Evolutionary conservation across 1,139 yeast species (phyloP).

Genomic region (Kurtzmaniella quercitrusa): DNA sequence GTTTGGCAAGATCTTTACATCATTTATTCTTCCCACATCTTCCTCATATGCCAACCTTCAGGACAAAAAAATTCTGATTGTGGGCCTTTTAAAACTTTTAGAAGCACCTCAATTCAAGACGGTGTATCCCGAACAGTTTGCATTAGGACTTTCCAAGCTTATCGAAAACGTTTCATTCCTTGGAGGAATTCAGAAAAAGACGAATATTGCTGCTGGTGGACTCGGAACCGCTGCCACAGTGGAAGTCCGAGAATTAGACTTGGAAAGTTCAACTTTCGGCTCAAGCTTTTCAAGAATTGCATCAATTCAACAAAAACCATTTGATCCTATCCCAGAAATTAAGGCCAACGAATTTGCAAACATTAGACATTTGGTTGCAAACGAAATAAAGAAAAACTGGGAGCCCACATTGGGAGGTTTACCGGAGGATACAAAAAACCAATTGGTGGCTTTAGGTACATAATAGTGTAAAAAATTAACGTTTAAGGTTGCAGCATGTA

Average conservation of each 20-base stretch:
- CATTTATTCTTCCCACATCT: slow-evolving; percentile 67
- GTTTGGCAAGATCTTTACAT: slow-evolving; percentile 60
- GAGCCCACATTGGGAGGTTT: slow-evolving; percentile 29
- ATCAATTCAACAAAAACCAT: slow-evolving; percentile 54
- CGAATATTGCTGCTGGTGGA: slow-evolving; percentile 17
- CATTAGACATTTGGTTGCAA: slow-evolving; percentile 27
- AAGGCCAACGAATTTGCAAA: slow-evolving; percentile 31
- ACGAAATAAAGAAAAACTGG: slow-evolving; percentile 24
- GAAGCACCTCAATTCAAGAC: slow-evolving; percentile 16
- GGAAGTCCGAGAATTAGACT: slow-evolving; percentile 49
- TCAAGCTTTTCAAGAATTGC: slow-evolving; percentile 74
- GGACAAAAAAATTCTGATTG: slow-evolving; percentile 71
- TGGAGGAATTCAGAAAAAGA: background rate
- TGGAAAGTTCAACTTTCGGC: slow-evolving; percentile 73
- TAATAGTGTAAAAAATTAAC: background rate
- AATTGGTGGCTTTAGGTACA: slow-evolving; percentile 9
- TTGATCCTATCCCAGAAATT: slow-evolving; percentile 63
- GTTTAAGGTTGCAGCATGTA: background rate
- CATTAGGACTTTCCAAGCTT: slow-evolving; percentile 7
- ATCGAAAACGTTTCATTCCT: background rate
- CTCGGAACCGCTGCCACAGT: slow-evolving; percentile 21
- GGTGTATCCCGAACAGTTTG: background rate
- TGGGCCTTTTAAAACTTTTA: slow-evolving; percentile 66
- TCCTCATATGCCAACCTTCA: slow-evolving; percentile 60
- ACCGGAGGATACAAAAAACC: slow-evolving; percentile 19